Base-by-base conservation (phyloP, 176 grass and related monocot genomes). In the Eleusine coracana region DNA sequence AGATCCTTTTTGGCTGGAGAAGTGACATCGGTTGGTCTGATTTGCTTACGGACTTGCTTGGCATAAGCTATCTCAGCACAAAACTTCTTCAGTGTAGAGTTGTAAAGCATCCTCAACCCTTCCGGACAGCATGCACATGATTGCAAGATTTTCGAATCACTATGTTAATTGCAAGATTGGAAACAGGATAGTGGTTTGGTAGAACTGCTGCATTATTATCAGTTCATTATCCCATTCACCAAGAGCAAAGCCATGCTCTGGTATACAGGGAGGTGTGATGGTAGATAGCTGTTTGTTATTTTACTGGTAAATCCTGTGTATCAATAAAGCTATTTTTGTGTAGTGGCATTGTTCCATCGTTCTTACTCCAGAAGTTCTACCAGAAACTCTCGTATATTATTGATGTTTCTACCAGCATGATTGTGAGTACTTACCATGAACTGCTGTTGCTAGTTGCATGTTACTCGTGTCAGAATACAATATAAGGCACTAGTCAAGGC, bases 201-300 rank as follows among this genome's bases (percentile, higher is more conserved):
- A 63, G 62, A 70, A 70, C 41, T 38, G 41, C 21, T 25, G 23
- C 74, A 23, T 83, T 20, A 41, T 41, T 86, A 4, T 40, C 59
- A 66, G 64, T 46, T 51, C 3, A 12, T 67, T 36, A 73, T 28
- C 15, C 58, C 73, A 29, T 54, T 34, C 68, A 39, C 12, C 61
- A 75, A 67, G 73, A n/a, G 31, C 61, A 67, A 88, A 74, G n/a
- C 15, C 74, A 60, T 56, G 74, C 18, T 78, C 21, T 78, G 15
- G 23, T 73, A 20, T 49, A 37, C 44, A 77, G 34, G 61, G 17
- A 83, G 41, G 16, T 39, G 34, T 27, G 60, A 55, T 54, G 79
- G 20, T 83, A 36, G 7, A 50, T 82, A 61, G 40, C 41, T 5
- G 21, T 72, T n/a, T 20, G 64, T 40, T 31, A 68, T 79, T 52